Percentiles rank a stretch among this genome's conserved stretches.
These are phyloP conservation scores for Hysterium pulicare DNA, from an alignment of 2,329 filamentous ascomycete species.

Conservation along the genomic window DNA sequence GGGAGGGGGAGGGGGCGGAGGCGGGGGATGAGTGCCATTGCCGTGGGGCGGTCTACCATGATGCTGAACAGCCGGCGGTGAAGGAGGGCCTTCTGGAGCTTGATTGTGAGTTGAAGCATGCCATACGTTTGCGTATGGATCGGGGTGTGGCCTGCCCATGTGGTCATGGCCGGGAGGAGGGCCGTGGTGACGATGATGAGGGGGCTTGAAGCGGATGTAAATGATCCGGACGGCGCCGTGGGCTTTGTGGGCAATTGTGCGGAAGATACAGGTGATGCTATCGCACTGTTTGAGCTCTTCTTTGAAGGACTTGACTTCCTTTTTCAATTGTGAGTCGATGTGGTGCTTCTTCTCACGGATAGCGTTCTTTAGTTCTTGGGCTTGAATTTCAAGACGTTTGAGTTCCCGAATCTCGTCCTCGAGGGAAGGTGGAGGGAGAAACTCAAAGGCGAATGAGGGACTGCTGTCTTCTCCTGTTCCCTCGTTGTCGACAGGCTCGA, in stretches of 20 bases:
- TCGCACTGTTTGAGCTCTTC: constrained; percentile 43
- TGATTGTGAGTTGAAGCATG: constrained; percentile 15
- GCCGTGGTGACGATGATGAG: constrained; percentile 14
- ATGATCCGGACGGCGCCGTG: constrained; percentile 31
- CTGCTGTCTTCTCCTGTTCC: background rate
- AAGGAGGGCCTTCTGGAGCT: constrained; percentile 9
- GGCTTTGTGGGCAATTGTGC: constrained; percentile 36
- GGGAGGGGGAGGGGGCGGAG: constrained; percentile 8
- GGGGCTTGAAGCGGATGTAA: constrained; percentile 26
- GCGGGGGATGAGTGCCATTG: constrained; percentile 3
- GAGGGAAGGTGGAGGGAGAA: constrained; percentile 15
- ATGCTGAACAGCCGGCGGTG: background rate
- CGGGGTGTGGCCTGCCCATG: constrained; percentile 27
- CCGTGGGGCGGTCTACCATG: constrained; percentile 4
- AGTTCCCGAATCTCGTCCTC: constrained; percentile 43
- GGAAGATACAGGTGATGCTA: constrained; percentile 41
- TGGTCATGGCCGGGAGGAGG: constrained; percentile 6
- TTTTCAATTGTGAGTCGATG: constrained; percentile 29
- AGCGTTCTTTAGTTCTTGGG: constrained; percentile 35
- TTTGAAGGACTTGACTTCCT: constrained; percentile 30
- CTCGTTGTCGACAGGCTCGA: constrained; percentile 12
- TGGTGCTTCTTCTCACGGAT: constrained; percentile 34
- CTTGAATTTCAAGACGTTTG: constrained; percentile 36
- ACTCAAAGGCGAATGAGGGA: constrained; percentile 14
- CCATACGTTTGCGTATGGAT: constrained; percentile 18